These are phyloP conservation scores for Canavalia ensiformis DNA, from an alignment of 306 rosid genomes.

Conservation along the genomic window DNA sequence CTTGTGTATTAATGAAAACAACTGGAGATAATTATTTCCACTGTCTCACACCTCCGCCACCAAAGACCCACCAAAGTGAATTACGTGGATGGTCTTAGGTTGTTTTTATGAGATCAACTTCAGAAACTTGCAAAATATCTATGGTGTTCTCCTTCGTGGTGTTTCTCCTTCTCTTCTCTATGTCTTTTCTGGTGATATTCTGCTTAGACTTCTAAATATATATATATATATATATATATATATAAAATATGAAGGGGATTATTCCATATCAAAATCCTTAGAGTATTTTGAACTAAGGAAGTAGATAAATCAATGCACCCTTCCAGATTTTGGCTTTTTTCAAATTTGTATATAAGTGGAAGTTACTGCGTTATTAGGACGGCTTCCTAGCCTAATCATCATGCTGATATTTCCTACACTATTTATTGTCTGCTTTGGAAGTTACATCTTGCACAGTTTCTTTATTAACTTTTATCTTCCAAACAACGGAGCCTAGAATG, in stretches of 20 bases:
- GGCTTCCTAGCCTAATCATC: background rate
- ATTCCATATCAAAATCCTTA: background rate
- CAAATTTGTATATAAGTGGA: background rate
- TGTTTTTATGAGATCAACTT: background rate
- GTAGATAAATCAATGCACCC: no score
- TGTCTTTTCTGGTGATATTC: background rate
- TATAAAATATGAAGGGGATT: background rate
- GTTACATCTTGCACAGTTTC: background rate
- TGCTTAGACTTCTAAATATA: background rate
- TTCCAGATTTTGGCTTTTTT: conserved; percentile 1
- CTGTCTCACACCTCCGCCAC: background rate
- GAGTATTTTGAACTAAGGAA: background rate
- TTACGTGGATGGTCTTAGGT: background rate
- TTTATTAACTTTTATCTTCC: background rate
- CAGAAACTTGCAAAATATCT: background rate
- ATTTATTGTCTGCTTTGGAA: background rate
- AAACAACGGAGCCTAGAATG: background rate
- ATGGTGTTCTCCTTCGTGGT: background rate
- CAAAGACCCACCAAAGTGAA: background rate
- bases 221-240: background rate
- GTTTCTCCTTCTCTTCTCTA: background rate
- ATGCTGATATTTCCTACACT: background rate
- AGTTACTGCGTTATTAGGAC: background rate
- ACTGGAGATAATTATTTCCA: background rate
- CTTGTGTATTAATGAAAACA: background rate